Evolutionary conservation across 163 green algal species (phyloP).

Genomic region (Scenedesmus sp.): DNA sequence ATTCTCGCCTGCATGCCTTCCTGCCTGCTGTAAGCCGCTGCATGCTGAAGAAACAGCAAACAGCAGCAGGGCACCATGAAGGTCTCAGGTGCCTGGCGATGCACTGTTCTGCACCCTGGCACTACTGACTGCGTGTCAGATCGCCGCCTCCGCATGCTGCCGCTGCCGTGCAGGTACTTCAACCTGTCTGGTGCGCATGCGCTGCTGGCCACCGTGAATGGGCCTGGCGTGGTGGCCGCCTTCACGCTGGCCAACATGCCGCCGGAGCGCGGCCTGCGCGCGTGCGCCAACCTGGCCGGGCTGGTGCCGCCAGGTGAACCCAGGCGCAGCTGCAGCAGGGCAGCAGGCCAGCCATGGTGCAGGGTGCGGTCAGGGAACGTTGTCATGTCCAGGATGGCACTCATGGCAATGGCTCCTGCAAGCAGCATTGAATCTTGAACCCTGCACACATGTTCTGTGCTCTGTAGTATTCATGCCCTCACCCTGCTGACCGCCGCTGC

Average conservation of each 20-base stretch:
- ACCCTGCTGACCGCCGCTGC: slow-evolving; percentile 6
- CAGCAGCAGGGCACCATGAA: too few relatives aligned
- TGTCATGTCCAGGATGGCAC: not conserved
- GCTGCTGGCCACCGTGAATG: slow-evolving; percentile 51
- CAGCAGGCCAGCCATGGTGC: not conserved
- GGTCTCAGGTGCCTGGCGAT: not conserved
- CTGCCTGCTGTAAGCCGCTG: too few relatives aligned
- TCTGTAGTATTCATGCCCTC: not conserved
- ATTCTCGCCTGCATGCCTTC: not conserved
- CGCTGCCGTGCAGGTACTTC: slow-evolving; percentile 46
- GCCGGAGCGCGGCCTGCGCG: slow-evolving; percentile 27
- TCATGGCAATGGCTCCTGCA: not conserved
- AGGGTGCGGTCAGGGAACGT: not conserved
- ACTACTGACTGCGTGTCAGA: not conserved
- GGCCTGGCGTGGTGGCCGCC: slow-evolving; percentile 41
- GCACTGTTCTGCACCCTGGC: not conserved
- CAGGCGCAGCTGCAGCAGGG: not conserved
- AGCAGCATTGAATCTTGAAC: not conserved
- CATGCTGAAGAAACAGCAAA: too few relatives aligned
- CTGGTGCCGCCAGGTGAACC: slow-evolving; percentile 46
- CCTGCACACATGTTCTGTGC: not conserved
- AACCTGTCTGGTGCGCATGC: slow-evolving; percentile 54
- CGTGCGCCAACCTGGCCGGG: slow-evolving; percentile 41
- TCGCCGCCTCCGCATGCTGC: not conserved
- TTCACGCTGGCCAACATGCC: slow-evolving; percentile 49